Conservation (phyloP, 371 early-diverging fungal genomes). For the Rhizopus sp. region DNA sequence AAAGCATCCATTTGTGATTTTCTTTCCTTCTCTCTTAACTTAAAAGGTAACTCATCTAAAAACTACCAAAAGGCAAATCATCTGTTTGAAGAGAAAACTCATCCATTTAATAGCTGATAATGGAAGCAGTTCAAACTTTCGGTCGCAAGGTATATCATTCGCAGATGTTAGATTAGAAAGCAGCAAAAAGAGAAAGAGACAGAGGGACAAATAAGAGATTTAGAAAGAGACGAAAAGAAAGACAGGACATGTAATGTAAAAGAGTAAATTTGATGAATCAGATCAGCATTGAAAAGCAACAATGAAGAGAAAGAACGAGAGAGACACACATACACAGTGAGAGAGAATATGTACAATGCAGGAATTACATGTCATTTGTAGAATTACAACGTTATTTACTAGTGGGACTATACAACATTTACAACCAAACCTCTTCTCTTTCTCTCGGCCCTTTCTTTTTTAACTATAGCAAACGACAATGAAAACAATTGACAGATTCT, state of each 20-base stretch:
- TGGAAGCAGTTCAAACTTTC: slow-evolving; percentile 62
- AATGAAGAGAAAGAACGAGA: not conserved
- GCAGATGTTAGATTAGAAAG: not conserved
- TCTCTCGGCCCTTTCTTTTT: not conserved
- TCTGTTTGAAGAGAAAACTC: slow-evolving; percentile 6
- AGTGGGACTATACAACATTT: too few relatives aligned
- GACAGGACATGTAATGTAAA: not conserved
- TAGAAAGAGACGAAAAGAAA: slow-evolving; percentile 6
- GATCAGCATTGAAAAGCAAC: not conserved
- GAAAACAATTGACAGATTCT: not conserved
- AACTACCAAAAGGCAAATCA: slow-evolving; percentile 1
- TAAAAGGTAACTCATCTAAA: slow-evolving; percentile 12
- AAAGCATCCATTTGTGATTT: not conserved
- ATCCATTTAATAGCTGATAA: slow-evolving; percentile 17
- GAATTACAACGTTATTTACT: too few relatives aligned
- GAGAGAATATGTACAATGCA: too few relatives aligned
- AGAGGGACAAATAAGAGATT: slow-evolving; percentile 8
- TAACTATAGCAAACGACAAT: not conserved
- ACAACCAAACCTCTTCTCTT: not conserved
- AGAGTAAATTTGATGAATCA: too few relatives aligned
- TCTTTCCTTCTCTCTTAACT: slow-evolving; percentile 23
- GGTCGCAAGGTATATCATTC: slow-evolving; percentile 49
- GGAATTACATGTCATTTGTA: too few relatives aligned
- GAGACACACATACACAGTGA: too few relatives aligned
- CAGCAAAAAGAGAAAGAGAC: not conserved